Conservation (phyloP, 768 basidiomycete species). For the Podaxis sp. region DNA sequence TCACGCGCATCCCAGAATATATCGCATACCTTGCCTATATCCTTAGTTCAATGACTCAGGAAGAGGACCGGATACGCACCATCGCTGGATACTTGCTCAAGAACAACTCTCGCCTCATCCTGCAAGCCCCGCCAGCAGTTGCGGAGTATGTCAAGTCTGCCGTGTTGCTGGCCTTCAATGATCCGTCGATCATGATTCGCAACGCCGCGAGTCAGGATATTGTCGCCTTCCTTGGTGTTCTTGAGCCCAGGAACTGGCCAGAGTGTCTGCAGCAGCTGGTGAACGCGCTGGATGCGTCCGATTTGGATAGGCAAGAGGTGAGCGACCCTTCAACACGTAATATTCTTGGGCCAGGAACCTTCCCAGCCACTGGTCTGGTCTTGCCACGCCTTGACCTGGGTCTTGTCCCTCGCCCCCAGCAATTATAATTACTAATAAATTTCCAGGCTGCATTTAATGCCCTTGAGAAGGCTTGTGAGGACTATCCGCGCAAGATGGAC, state of each 20-base stretch:
- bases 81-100: slow-evolving; percentile 97
- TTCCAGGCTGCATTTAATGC: slow-evolving; percentile 85
- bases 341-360: neutral
- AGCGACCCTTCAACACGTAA: slow-evolving; percentile 21
- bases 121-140: slow-evolving; percentile 62
- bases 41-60: slow-evolving; percentile 71
- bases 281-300: slow-evolving; percentile 68
- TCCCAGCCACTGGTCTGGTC: neutral
- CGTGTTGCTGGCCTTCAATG: slow-evolving; percentile 77
- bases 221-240: slow-evolving; percentile 79
- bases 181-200: slow-evolving; percentile 81
- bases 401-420: neutral
- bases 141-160: slow-evolving; percentile 69
- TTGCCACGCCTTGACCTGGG: neutral
- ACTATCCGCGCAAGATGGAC: slow-evolving; percentile 93
- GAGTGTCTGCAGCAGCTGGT: slow-evolving; percentile 89
- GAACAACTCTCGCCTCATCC: slow-evolving; percentile 84
- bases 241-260: slow-evolving; percentile 93
- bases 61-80: slow-evolving; percentile 90
- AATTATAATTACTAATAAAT: slow-evolving; percentile 12
- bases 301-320: slow-evolving; percentile 85
- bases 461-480: slow-evolving; percentile 93
- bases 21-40: slow-evolving; percentile 95
- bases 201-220: slow-evolving; percentile 94
- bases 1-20: slow-evolving; percentile 88